phyloP scores from a whole-genome alignment of 2,329 filamentous ascomycete species.

The Talaromyces sp. region DNA sequence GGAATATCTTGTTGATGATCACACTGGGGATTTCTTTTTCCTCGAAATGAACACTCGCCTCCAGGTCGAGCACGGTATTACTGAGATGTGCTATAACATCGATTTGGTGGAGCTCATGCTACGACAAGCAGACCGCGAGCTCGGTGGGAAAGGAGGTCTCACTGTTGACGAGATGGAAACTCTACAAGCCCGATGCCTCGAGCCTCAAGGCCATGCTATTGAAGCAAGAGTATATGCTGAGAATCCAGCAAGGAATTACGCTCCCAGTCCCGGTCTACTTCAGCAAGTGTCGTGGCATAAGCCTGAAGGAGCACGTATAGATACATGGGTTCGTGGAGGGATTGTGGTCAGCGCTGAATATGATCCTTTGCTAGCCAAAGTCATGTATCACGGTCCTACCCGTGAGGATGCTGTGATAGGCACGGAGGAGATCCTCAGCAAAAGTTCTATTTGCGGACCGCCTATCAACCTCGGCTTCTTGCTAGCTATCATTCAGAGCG shows the following conservation, averaged over 20 bases:
- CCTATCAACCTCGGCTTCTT: slow-evolving; percentile 60
- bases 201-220: slow-evolving; percentile 39
- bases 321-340: slow-evolving; percentile 59
- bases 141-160: slow-evolving; percentile 46
- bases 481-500: slow-evolving; percentile 48
- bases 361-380: neutral
- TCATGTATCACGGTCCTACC: neutral
- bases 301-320: slow-evolving; percentile 53
- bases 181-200: neutral
- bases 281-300: slow-evolving; percentile 59
- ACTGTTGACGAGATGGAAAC: slow-evolving; percentile 28
- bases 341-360: neutral
- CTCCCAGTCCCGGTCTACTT: slow-evolving; percentile 59
- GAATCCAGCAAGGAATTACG: slow-evolving; percentile 59
- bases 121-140: slow-evolving; percentile 54
- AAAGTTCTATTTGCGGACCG: slow-evolving; percentile 43
- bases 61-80: slow-evolving; percentile 60
- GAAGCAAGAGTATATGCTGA: slow-evolving; percentile 59
- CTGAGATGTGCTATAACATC: slow-evolving; percentile 56
- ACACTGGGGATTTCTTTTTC: slow-evolving; percentile 73
- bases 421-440: neutral
- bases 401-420: neutral
- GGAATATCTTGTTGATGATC: slow-evolving; percentile 85
- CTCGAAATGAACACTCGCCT: slow-evolving; percentile 60
- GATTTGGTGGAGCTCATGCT: slow-evolving; percentile 59